Evolutionary conservation across 306 rosid genomes (phyloP), one percentile per base, ranked within the genome.

Genomic region (Cucumis melo): DNA sequence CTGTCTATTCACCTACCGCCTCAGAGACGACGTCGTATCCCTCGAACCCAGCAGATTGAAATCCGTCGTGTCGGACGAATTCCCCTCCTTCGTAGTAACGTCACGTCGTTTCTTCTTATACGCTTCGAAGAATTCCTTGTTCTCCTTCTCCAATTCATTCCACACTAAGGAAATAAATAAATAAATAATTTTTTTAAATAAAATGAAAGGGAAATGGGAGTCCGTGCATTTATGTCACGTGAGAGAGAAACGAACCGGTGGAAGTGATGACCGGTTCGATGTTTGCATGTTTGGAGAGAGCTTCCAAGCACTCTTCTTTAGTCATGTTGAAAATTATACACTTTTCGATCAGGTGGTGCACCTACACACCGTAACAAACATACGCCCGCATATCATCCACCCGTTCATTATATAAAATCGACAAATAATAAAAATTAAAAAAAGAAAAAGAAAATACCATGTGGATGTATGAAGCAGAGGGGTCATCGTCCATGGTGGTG

Each of bases 221-320:
- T 51, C 46, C 54, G 65, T 55, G 65, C 57, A 57, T n/a, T n/a
- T n/a, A n/a, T 29, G 41, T 38, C 70, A 61, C 38, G 78, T 76
- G 78, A 57, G 21, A 17, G 44, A 46, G 19, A n/a, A 46, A 73
- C 78, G 78, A 60, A 94, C 97, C 97, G 17, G 96, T 92, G 83
- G 97, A 84, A 80, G 99, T 94, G n/a, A 94, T 87, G 34, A 88
- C 79, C 0, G 97, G 99, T 11, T 90, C 80, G 81, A 94, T 89
- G 62, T 92, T 90, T 80, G 97, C 99, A 81, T 89, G 97, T 76
- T 87, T 92, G 55, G 92, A 90, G 21, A 94, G 95, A 80, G 97
- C 95, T 80, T 94, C 99, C 96, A 88, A 87, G 93, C 99, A 92
- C 70, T 94, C 93, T 85, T 92, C 99, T 81, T 82, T 90, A 88